phyloP scores from a whole-genome alignment of 768 basidiomycete genomes.

The Lactarius trivialis region DNA sequence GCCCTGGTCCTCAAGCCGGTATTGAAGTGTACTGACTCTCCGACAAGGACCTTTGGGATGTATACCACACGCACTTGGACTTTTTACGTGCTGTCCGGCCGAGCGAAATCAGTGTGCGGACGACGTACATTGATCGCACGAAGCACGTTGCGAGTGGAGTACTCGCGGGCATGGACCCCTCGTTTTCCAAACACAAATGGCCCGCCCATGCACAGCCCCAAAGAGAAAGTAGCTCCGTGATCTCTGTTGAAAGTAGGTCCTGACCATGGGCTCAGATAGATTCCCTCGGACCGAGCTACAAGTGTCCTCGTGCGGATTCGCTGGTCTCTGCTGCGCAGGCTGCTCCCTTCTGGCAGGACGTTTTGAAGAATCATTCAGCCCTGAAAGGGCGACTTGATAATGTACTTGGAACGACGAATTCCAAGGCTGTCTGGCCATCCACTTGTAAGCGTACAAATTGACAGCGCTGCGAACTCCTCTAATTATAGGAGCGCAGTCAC shows the following conservation, averaged over 20 bases:
- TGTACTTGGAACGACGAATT: slow-evolving; percentile 35
- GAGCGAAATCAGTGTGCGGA: slow-evolving; percentile 33
- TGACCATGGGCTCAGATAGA: slow-evolving; percentile 34
- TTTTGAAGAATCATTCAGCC: slow-evolving; percentile 33
- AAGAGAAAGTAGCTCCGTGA: slow-evolving; percentile 28
- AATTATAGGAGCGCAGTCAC: background rate
- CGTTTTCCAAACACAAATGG: slow-evolving; percentile 29
- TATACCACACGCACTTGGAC: slow-evolving; percentile 34
- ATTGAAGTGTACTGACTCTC: background rate
- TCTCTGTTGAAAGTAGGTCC: background rate
- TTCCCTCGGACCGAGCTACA: slow-evolving; percentile 37
- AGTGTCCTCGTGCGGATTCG: slow-evolving; percentile 35
- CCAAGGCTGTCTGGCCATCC: slow-evolving; percentile 33
- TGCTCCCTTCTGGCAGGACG: slow-evolving; percentile 40
- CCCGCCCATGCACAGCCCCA: slow-evolving; percentile 37
- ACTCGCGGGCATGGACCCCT: slow-evolving; percentile 39
- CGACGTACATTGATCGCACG: slow-evolving; percentile 35
- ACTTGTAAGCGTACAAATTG: slow-evolving; percentile 35
- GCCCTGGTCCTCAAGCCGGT: background rate
- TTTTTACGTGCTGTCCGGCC: slow-evolving; percentile 31
- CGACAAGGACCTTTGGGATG: slow-evolving; percentile 39
- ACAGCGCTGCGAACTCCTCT: background rate
- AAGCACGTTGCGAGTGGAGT: slow-evolving; percentile 41
- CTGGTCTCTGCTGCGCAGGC: slow-evolving; percentile 31
- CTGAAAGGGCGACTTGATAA: slow-evolving; percentile 33